Conservation (phyloP, 2,329 filamentous ascomycete species). For the Alternaria arborescens region DNA sequence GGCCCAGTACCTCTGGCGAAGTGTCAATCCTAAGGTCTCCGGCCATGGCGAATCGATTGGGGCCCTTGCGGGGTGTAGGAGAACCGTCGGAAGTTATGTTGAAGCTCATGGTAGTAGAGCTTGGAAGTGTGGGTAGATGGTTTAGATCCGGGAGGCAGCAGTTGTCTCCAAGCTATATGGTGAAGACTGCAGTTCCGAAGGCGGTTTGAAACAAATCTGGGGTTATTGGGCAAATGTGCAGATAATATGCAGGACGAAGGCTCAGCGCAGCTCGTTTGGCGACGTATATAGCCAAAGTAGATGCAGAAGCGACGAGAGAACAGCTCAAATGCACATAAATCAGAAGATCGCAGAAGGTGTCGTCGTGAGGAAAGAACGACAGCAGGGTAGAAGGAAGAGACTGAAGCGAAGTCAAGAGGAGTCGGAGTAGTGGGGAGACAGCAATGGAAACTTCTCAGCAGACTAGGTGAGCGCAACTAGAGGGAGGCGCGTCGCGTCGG, state of each 20-base stretch:
- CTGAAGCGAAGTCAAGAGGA: constrained; percentile 15
- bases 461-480: constrained; percentile 18
- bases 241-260: constrained; percentile 47
- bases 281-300: constrained; percentile 50
- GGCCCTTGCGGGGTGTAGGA: constrained; percentile 52
- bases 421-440: constrained; percentile 24
- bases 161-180: constrained; percentile 9
- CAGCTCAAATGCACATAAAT: constrained; percentile 39
- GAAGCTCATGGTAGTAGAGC: constrained; percentile 44
- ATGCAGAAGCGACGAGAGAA: constrained; percentile 42
- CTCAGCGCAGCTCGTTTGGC: constrained; percentile 36
- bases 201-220: constrained; percentile 21
- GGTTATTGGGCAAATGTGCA: constrained; percentile 42
- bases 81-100: constrained; percentile 54
- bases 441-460: constrained; percentile 13
- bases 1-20: constrained; percentile 46
- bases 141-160: constrained; percentile 45
- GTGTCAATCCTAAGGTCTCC: constrained; percentile 46
- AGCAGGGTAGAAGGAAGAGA: constrained; percentile 16
- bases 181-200: constrained; percentile 11
- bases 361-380: constrained; percentile 31
- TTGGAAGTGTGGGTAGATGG: constrained; percentile 38
- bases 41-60: constrained; percentile 38
- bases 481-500: constrained; percentile 24
- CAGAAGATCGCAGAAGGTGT: constrained; percentile 20